phyloP scores from a whole-genome alignment of 176 grass and related monocot species.

The Oryza coarctata region DNA sequence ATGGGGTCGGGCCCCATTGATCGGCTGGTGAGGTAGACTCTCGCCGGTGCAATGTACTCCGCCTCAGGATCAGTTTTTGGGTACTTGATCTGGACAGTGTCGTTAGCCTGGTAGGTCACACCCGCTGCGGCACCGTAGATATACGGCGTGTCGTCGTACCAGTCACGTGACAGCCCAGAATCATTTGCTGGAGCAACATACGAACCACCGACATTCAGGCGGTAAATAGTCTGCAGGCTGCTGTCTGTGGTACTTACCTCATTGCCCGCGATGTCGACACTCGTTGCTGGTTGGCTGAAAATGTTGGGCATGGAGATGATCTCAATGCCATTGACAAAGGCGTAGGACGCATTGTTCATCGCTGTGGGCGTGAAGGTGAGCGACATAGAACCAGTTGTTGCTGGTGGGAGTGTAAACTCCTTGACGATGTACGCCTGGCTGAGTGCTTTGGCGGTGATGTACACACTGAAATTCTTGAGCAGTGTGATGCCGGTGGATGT shows the following conservation, averaged over 20 bases:
- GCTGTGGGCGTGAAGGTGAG: slow-evolving; percentile 63
- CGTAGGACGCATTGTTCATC: slow-evolving; percentile 71
- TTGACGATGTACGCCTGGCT: slow-evolving; percentile 68
- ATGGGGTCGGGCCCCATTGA: slow-evolving; percentile 50
- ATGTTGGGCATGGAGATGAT: slow-evolving; percentile 71
- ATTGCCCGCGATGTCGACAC: slow-evolving; percentile 45
- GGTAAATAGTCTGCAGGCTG: slow-evolving; percentile 61
- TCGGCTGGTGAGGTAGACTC: slow-evolving; percentile 45
- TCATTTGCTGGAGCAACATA: slow-evolving; percentile 52
- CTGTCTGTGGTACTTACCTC: slow-evolving; percentile 20
- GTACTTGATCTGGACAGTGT: slow-evolving; percentile 36
- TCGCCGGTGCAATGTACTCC: slow-evolving; percentile 48
- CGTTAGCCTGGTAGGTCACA: slow-evolving; percentile 28
- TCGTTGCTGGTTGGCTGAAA: slow-evolving; percentile 24
- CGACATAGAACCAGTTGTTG: slow-evolving; percentile 31
- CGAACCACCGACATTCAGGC: slow-evolving; percentile 67
- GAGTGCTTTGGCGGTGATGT: slow-evolving; percentile 67
- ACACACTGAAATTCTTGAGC: slow-evolving; percentile 74
- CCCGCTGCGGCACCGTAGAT: slow-evolving; percentile 59
- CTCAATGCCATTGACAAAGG: slow-evolving; percentile 82
- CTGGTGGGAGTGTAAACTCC: slow-evolving; percentile 54
- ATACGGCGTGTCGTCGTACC: slow-evolving; percentile 67
- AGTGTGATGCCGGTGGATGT: slow-evolving; percentile 54
- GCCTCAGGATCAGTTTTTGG: not conserved
- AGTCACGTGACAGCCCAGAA: slow-evolving; percentile 55